Percentiles rank a stretch among this genome's conserved stretches.
phyloP scores from a whole-genome alignment of 2,329 filamentous ascomycete species.

The Pseudogymnoascus sp. region DNA sequence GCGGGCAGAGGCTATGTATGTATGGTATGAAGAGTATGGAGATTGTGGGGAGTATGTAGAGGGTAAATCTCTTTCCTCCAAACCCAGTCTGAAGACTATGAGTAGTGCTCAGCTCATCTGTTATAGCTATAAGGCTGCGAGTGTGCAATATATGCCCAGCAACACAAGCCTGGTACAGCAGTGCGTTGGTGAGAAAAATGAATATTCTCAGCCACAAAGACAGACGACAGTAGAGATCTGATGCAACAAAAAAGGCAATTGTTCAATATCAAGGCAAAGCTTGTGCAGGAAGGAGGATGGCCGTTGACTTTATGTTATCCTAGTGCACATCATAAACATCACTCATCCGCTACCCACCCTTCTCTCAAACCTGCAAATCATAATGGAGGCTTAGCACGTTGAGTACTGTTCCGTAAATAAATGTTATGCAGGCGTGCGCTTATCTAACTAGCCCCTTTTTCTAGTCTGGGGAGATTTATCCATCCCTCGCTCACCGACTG shows the following conservation, averaged over 20 bases:
- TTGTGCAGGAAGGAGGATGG: conserved; percentile 1
- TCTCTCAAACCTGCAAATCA: not conserved
- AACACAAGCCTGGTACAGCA: conserved; percentile 3
- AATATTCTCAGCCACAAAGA: conserved; percentile 1
- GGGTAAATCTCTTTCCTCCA: not conserved
- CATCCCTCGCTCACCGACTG: conserved; percentile 5
- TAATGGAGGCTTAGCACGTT: conserved; percentile 4
- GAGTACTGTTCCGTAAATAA: conserved; percentile 5
- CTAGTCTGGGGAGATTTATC: not conserved
- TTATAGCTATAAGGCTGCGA: not conserved
- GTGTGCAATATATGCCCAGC: not conserved
- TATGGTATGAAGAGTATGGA: not conserved
- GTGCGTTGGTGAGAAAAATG: not conserved
- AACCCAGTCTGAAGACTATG: not conserved
- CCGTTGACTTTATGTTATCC: conserved; percentile 7
- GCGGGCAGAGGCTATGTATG: not conserved
- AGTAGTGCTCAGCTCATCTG: not conserved
- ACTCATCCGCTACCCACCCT: not conserved
- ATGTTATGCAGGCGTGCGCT: conserved; percentile 1
- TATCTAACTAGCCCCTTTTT: not conserved
- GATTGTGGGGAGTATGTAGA: not conserved
- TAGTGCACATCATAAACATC: conserved; percentile 1
- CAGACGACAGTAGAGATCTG: not conserved
- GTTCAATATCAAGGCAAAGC: not conserved
- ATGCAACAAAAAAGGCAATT: not conserved